Conservation (phyloP, 306 rosid genomes). For the Rosa rugosa region DNA sequence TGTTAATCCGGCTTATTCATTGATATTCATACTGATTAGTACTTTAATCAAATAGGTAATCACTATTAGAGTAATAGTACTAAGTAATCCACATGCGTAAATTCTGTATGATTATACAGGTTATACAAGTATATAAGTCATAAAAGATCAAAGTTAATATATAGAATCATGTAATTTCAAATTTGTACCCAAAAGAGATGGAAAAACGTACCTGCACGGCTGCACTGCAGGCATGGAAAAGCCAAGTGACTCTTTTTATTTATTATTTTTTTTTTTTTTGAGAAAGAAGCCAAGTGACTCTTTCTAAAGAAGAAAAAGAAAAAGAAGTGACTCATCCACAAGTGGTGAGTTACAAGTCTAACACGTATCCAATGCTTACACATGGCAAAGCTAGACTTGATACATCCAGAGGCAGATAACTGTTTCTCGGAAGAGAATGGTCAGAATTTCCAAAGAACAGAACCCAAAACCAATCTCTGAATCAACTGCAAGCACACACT, state of each 20-base stretch:
- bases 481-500: constrained; percentile 29
- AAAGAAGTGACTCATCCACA: not conserved
- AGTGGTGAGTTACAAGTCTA: constrained; percentile 23
- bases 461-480: constrained; percentile 16
- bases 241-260: not conserved
- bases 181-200: not conserved
- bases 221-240: no score
- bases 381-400: constrained; percentile 38
- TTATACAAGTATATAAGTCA: no score
- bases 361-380: constrained; percentile 31
- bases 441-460: constrained; percentile 5
- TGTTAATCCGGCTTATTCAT: not conserved
- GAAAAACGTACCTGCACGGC: no score
- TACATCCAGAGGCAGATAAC: constrained; percentile 24
- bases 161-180: not conserved
- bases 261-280: no score
- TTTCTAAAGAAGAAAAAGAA: not conserved
- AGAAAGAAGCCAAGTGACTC: no score
- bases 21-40: not conserved
- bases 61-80: not conserved
- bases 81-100: not conserved
- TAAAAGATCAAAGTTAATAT: not conserved
- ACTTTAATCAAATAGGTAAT: not conserved
- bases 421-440: constrained; percentile 18
- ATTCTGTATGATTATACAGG: not conserved